phyloP scores from a whole-genome alignment of 176 grass and related monocot species.

The Oryza officinalis region DNA sequence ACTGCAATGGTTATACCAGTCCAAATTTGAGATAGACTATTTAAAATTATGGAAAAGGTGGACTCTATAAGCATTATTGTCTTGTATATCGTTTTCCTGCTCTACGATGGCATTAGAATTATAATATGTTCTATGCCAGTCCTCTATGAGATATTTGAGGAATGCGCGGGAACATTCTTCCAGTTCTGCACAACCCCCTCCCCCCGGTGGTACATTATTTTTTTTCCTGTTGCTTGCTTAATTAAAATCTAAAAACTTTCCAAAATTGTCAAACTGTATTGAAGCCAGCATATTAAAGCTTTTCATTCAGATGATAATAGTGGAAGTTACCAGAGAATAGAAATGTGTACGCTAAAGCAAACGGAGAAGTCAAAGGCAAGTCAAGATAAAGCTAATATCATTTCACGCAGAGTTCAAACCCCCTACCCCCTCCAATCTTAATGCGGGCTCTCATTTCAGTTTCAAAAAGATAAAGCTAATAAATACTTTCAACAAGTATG shows the following conservation, averaged over 20 bases:
- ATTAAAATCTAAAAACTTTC: background rate
- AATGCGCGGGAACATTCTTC: background rate
- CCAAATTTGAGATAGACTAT: background rate
- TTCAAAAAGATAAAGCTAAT: background rate
- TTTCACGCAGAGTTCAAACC: too few relatives aligned
- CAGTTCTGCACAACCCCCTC: too few relatives aligned
- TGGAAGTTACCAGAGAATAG: background rate
- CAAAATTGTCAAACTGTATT: background rate
- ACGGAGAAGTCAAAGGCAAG: background rate
- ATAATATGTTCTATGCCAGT: background rate
- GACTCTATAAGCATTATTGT: background rate
- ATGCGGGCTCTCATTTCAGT: too few relatives aligned
- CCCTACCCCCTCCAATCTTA: too few relatives aligned
- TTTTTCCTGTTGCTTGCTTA: background rate
- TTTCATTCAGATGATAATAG: background rate
- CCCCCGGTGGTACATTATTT: background rate
- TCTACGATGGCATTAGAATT: background rate
- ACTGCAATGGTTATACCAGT: slow-evolving; percentile 38
- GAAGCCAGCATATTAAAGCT: background rate
- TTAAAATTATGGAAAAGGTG: background rate
- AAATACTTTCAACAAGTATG: background rate
- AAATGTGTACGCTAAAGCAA: background rate
- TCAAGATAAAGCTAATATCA: too few relatives aligned
- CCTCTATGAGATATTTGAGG: background rate
- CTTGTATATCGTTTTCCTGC: background rate